Evolutionary conservation across 106 monocot species (phyloP).

Genomic region (Cymbidium sinense): DNA sequence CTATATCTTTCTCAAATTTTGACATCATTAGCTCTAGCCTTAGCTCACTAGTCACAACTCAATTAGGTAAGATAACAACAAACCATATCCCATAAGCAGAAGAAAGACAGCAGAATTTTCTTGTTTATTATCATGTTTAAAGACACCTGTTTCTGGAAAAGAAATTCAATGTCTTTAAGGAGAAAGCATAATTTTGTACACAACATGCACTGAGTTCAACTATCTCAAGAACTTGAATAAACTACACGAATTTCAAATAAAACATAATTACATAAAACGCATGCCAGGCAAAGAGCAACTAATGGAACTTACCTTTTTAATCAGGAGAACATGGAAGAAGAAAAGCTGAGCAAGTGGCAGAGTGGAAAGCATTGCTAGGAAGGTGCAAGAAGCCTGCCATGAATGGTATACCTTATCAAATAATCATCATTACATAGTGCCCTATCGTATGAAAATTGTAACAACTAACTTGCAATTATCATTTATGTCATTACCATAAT

Average conservation of each 20-base stretch:
- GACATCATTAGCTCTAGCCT: no score
- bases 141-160: not conserved
- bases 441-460: not conserved
- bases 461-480: not conserved
- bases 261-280: not conserved
- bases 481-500: not conserved
- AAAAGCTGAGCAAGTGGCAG: constrained; percentile 80
- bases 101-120: not conserved
- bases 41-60: no score
- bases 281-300: constrained; percentile 2
- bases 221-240: not conserved
- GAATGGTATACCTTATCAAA: not conserved
- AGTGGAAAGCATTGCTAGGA: constrained; percentile 65
- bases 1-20: no score
- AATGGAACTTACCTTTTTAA: constrained; percentile 50
- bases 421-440: not conserved
- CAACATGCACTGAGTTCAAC: not conserved
- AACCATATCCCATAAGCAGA: not conserved
- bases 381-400: constrained; percentile 51
- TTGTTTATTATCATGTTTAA: not conserved
- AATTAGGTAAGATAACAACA: no score
- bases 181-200: not conserved
- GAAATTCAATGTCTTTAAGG: not conserved
- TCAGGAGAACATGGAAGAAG: constrained; percentile 75
- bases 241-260: not conserved